Evolutionary conservation across 345 rosid species (phyloP).

Genomic region (Noccaea caerulescens): DNA sequence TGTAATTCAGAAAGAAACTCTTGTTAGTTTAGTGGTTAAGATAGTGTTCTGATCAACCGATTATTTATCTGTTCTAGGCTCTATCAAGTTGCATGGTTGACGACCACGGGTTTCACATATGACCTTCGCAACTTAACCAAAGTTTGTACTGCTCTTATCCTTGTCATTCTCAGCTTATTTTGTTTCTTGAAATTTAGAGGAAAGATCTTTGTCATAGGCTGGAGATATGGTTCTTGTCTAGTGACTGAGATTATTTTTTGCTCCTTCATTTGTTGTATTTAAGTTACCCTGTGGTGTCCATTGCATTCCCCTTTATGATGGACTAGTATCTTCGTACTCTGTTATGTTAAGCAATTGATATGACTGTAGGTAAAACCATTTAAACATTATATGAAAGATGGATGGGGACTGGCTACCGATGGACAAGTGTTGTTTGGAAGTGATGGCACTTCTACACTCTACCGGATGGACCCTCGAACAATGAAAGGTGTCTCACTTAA

Average conservation of each 20-base stretch:
- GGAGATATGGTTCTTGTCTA: constrained; percentile 1
- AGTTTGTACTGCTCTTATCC: constrained; percentile 61
- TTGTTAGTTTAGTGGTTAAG: background rate
- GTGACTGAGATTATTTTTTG: constrained; percentile 13
- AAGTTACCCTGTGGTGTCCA: background rate
- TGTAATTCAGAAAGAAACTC: background rate
- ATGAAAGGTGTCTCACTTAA: constrained; percentile 57
- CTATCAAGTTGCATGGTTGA: constrained; percentile 93
- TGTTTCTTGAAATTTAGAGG: background rate
- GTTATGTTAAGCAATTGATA: constrained; percentile 1
- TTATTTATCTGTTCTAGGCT: constrained; percentile 72
- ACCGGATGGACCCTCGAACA: constrained; percentile 72
- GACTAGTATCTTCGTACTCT: background rate
- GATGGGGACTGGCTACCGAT: constrained; percentile 97
- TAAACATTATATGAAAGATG: constrained; percentile 87
- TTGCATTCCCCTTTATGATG: constrained; percentile 12
- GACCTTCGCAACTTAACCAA: constrained; percentile 68
- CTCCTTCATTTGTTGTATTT: background rate
- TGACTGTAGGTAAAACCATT: constrained; percentile 65
- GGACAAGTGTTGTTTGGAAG: constrained; percentile 84
- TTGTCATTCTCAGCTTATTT: constrained; percentile 13
- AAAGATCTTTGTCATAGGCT: constrained; percentile 11
- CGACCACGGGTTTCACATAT: constrained; percentile 81
- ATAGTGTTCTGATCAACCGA: constrained; percentile 41
- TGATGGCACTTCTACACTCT: constrained; percentile 86